phyloP scores from a whole-genome alignment of 257 asterid species.

The Catharanthus roseus region DNA sequence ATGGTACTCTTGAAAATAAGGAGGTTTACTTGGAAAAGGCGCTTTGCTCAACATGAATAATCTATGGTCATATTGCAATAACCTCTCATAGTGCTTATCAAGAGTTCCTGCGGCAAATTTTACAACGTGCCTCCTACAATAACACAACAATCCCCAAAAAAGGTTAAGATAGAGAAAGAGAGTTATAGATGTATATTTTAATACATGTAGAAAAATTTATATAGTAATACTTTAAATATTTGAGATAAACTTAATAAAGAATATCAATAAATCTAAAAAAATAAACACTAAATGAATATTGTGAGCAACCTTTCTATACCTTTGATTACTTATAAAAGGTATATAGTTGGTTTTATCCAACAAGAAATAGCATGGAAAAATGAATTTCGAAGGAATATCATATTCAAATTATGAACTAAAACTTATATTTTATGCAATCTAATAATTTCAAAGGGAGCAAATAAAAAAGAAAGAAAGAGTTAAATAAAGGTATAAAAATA shows the following conservation, averaged over 20 bases:
- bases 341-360: not conserved
- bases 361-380: not conserved
- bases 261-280: too few relatives aligned
- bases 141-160: not conserved
- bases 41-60: constrained; percentile 27
- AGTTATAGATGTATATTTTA: too few relatives aligned
- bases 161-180: too few relatives aligned
- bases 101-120: constrained; percentile 42
- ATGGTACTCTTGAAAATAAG: constrained; percentile 34
- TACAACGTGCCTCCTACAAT: constrained; percentile 49
- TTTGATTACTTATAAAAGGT: too few relatives aligned
- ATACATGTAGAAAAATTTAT: too few relatives aligned
- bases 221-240: too few relatives aligned
- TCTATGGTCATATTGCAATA: constrained; percentile 36
- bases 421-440: not conserved
- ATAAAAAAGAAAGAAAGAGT: not conserved
- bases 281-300: too few relatives aligned
- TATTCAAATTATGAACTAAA: not conserved
- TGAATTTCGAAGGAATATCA: not conserved
- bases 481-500: too few relatives aligned
- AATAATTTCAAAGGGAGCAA: not conserved
- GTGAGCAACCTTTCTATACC: too few relatives aligned
- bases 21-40: constrained; percentile 46
- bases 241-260: too few relatives aligned
- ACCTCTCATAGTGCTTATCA: constrained; percentile 50